Evolutionary conservation across 2,329 filamentous ascomycete species (phyloP), one percentile per base, ranked within the genome.

Genomic region (Aspergillus hiratsukae): DNA sequence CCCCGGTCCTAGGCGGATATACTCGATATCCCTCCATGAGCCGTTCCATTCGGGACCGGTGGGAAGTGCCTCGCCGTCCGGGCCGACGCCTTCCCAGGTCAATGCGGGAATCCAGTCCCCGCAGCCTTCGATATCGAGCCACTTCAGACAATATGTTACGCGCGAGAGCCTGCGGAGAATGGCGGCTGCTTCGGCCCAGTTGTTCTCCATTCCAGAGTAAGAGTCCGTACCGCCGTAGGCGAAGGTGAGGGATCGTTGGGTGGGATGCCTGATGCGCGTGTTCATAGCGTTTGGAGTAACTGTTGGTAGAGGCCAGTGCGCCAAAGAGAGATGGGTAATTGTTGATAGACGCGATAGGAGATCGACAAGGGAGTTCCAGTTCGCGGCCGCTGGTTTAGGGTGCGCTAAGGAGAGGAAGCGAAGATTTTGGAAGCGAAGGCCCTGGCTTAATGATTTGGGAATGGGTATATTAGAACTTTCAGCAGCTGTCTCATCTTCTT

Each of bases 91-190:
- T 10, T 68, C 70, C 75, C 76, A 81, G 27, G 68, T 76, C 29
- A 87, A 66, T 0, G 83, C 81, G 17, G 75, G 72, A 31, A 81
- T 64, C 84, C 84, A 87, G 23, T 75, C 72, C 3, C 68, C 69
- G 63, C 84, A 87, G 8, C 84, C 83, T 66, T 85, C 81, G 1
- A 87, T 71, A 62, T 87, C 84, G 1, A 87, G 75, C 82, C 83
- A 86, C 62, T 80, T 78, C 2, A 87, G 73, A 48, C 82, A 83
- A 61, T 85, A 82, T 0, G 83, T 81, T 46, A 78, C 76, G 48
- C 76, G 72, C 27, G 81, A 83, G 1, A 87, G 72, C 25, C 80
- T 80, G 5, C 82, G 79, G 1, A 87, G 73, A 21, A 86, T 78
- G 19, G 78, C 78, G 1, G 81, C 77, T 1, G 83, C 79, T 66